Evolutionary conservation across 495 filamentous ascomycete species (phyloP).

Genomic region (Hypoxylon trugodes): DNA sequence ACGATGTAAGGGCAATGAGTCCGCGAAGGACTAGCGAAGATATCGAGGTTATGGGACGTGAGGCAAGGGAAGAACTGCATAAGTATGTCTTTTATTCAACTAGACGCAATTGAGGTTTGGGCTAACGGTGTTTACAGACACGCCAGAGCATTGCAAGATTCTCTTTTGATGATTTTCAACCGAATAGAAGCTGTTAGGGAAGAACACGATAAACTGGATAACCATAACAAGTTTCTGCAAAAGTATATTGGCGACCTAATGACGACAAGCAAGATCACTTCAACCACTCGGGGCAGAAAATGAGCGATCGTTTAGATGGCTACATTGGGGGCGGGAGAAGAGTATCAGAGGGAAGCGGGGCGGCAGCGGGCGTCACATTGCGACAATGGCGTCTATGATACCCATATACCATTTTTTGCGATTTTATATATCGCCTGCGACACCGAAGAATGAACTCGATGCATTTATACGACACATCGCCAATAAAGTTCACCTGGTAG

Average conservation of each 20-base stretch:
- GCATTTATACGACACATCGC: slow-evolving; percentile 14
- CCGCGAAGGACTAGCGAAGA: slow-evolving; percentile 90
- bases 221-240: slow-evolving; percentile 92
- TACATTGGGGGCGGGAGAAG: background rate
- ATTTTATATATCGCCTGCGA: slow-evolving; percentile 19
- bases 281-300: slow-evolving; percentile 62
- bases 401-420: slow-evolving; percentile 29
- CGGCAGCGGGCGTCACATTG: slow-evolving; percentile 1
- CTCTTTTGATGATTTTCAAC: slow-evolving; percentile 85
- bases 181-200: slow-evolving; percentile 92
- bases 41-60: slow-evolving; percentile 81
- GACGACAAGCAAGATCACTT: slow-evolving; percentile 82
- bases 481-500: slow-evolving; percentile 22
- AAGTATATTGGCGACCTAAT: slow-evolving; percentile 87
- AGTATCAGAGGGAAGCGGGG: slow-evolving; percentile 10
- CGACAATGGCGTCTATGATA: slow-evolving; percentile 35
- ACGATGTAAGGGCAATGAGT: slow-evolving; percentile 94
- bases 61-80: slow-evolving; percentile 67
- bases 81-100: slow-evolving; percentile 54
- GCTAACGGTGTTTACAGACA: slow-evolving; percentile 66
- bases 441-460: slow-evolving; percentile 15
- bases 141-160: slow-evolving; percentile 85
- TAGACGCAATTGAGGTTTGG: slow-evolving; percentile 53
- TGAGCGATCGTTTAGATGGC: slow-evolving; percentile 33
- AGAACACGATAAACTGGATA: slow-evolving; percentile 94